phyloP scores from a whole-genome alignment of 2,329 filamentous ascomycete genomes.

The Ophiostoma ips region DNA sequence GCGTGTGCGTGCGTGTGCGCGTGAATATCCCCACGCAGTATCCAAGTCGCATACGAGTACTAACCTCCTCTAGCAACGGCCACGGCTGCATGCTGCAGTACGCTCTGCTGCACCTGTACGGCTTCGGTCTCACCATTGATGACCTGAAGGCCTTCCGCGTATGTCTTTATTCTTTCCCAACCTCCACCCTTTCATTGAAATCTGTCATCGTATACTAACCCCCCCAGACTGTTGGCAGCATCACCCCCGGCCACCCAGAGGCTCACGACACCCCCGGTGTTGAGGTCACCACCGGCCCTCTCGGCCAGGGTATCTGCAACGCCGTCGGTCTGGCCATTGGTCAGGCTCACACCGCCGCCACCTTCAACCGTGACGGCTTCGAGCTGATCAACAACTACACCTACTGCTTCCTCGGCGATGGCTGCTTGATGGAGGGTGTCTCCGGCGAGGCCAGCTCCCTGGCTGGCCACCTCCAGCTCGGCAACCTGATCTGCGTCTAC shows the following conservation, averaged over 20 bases:
- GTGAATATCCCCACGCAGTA: too few relatives aligned
- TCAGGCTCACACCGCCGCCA: constrained; percentile 76
- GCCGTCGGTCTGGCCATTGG: constrained; percentile 96
- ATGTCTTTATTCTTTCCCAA: constrained; percentile 27
- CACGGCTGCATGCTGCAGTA: constrained; percentile 99
- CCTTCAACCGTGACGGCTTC: constrained; percentile 95
- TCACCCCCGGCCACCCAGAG: constrained; percentile 93
- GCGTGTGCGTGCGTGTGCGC: too few relatives aligned
- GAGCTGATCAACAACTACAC: constrained; percentile 93
- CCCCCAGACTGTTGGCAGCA: constrained; percentile 45
- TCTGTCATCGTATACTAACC: too few relatives aligned
- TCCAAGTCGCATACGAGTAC: too few relatives aligned
- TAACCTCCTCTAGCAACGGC: constrained; percentile 55
- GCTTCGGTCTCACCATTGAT: constrained; percentile 73
- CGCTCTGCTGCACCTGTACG: constrained; percentile 91
- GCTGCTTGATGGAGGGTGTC: constrained; percentile 97
- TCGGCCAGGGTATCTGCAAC: constrained; percentile 94
- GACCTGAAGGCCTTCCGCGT: constrained; percentile 96
- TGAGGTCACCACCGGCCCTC: constrained; percentile 95
- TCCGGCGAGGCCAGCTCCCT: constrained; percentile 82
- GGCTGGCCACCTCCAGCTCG: constrained; percentile 92
- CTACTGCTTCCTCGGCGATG: constrained; percentile 92
- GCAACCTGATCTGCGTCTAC: constrained; percentile 93
- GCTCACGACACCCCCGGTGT: constrained; percentile 90
- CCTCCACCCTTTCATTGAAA: too few relatives aligned